phyloP scores from a whole-genome alignment of 306 rosid genomes.

The Clitoria ternatea region DNA sequence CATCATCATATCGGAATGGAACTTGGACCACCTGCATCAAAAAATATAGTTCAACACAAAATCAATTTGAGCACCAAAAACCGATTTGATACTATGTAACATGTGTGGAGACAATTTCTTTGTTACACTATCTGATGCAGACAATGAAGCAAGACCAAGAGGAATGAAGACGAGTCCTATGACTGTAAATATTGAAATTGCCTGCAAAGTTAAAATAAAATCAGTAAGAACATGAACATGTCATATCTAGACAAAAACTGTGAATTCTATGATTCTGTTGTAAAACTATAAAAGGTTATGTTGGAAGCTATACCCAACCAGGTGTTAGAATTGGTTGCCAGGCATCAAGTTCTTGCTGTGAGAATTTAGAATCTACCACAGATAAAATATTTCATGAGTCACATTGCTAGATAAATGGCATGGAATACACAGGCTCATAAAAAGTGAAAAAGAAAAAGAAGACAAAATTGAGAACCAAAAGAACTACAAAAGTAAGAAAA shows the following conservation, averaged over 20 bases:
- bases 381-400: conserved; percentile 11
- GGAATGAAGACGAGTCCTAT: conserved; percentile 70
- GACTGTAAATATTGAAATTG: conserved; percentile 47
- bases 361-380: conserved; percentile 67
- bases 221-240: background rate
- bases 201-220: conserved; percentile 42
- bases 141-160: conserved; percentile 65
- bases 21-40: conserved; percentile 71
- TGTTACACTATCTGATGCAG: conserved; percentile 66
- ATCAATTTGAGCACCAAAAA: background rate
- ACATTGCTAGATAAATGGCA: background rate
- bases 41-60: conserved; percentile 2
- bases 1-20: conserved; percentile 47
- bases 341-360: conserved; percentile 95
- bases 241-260: background rate
- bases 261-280: background rate
- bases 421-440: background rate
- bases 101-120: background rate
- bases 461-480: background rate
- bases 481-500: background rate
- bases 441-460: background rate
- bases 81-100: background rate
- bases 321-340: conserved; percentile 94
- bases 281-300: background rate
- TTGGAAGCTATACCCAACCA: conserved; percentile 54